These are phyloP conservation scores for Trichoderma breve DNA, from an alignment of 2,329 filamentous ascomycete species.

Conservation along the genomic window DNA sequence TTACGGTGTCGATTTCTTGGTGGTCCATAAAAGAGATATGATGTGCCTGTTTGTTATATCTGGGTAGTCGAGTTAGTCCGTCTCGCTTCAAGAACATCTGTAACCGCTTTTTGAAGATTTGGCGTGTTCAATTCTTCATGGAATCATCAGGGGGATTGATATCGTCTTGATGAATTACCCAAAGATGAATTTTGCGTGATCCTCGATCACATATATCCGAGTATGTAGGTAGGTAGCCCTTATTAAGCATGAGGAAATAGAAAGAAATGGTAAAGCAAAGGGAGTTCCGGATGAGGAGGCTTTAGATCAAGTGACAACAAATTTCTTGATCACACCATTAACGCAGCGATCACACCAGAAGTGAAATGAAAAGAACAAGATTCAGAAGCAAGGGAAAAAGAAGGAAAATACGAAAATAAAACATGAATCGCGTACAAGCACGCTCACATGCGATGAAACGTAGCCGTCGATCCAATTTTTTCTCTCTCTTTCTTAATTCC, in stretches of 20 bases:
- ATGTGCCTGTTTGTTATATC: neutral
- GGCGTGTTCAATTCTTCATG: neutral
- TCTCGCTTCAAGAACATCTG: neutral
- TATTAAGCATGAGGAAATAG: neutral
- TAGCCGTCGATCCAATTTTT: slow-evolving; percentile 1
- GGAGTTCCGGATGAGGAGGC: neutral
- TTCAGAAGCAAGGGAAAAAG: neutral
- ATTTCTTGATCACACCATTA: neutral
- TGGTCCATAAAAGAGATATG: neutral
- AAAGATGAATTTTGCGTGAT: neutral
- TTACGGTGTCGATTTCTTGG: neutral
- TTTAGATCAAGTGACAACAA: neutral
- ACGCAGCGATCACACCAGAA: neutral
- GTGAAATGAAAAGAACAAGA: neutral
- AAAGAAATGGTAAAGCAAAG: neutral
- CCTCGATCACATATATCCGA: neutral
- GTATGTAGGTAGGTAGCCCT: neutral
- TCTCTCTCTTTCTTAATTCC: neutral
- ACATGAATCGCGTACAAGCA: neutral
- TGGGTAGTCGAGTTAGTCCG: neutral
- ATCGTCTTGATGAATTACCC: neutral
- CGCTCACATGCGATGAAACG: slow-evolving; percentile 6
- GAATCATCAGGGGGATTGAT: neutral
- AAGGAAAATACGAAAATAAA: neutral
- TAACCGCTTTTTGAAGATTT: neutral